Evolutionary conservation across 768 basidiomycete species (phyloP), one percentile per base, ranked within the genome.

Genomic region (Psilocybe azurescens): DNA sequence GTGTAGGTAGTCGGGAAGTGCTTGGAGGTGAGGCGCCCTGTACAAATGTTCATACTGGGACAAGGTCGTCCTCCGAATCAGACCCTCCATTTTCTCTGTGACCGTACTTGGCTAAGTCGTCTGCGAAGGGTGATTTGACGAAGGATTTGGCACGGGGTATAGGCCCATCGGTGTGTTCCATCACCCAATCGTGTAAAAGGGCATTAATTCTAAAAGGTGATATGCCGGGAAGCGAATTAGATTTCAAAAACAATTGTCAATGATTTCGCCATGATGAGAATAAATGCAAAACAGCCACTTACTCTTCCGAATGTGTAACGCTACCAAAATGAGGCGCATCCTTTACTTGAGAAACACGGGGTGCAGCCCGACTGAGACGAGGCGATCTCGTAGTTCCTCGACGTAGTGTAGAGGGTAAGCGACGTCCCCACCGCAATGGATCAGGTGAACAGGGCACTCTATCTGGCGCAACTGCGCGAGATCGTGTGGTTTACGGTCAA

Each of bases 301-400:
- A 79, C 77, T 69, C 60, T 16, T 71, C 65, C 11, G 72, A 61
- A 58, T 79, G 70, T 11, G 77, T 78, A 8, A 75, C 71, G 48
- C 67, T 67, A 2, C 78, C 78, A 52, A 77, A 78, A 62, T 79
- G 78, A 2, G 78, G 74, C 7, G 78, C 78, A 6, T 69, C 69
- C 6, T 68, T 59, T 4, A 78, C 65, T 1, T 60, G 55, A 1
- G 68, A 39, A 0, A 79, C 32, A 3, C 67, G 66, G n/a, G 76
- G 13, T 72, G 55, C 3, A 78, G 57, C 0, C 69, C 73, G 1
- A 75, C 76, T 24, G 68, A 60, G 28, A 65, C 30, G 46, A 78
- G 62, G 29, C 58, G 52, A 32, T 67, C 61, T 6, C 65, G 61
- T 5, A 78, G 67, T 53, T 75, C 72, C 44, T 75, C 67, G 5